Evolutionary conservation across 352 stramenopile species (phyloP).

Genomic region (Salisapilia sapeloensis): DNA sequence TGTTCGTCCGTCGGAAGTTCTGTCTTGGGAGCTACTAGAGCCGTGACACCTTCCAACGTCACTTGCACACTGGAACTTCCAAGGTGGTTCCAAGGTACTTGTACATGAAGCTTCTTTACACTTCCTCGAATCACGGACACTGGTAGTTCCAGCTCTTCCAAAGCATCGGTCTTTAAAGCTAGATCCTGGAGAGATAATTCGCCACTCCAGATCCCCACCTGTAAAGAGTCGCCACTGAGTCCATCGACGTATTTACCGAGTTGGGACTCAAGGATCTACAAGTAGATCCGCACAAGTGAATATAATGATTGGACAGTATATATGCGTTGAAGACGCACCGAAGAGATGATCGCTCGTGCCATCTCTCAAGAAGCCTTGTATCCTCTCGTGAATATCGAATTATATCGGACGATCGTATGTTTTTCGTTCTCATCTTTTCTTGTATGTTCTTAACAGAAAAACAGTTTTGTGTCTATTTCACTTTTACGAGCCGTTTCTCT

Average conservation of each 20-base stretch:
- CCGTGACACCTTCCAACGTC: slow-evolving; percentile 49
- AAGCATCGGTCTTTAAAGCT: slow-evolving; percentile 55
- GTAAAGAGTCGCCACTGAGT: slow-evolving; percentile 57
- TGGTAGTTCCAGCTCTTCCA: slow-evolving; percentile 58
- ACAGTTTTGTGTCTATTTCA: too few relatives aligned
- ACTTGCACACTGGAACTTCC: slow-evolving; percentile 63
- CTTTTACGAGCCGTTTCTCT: too few relatives aligned
- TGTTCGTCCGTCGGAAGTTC: slow-evolving; percentile 25
- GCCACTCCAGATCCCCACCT: slow-evolving; percentile 71
- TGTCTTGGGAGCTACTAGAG: slow-evolving; percentile 47
- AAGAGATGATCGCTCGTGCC: slow-evolving; percentile 56
- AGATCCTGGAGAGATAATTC: slow-evolving; percentile 57
- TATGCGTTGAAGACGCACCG: slow-evolving; percentile 10
- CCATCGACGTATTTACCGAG: slow-evolving; percentile 73
- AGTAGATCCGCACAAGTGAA: not conserved
- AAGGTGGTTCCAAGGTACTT: slow-evolving; percentile 78
- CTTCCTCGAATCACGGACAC: slow-evolving; percentile 38
- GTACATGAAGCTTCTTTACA: slow-evolving; percentile 43
- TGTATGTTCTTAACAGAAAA: too few relatives aligned
- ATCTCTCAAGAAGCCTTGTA: too few relatives aligned
- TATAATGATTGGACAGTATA: not conserved
- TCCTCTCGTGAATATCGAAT: too few relatives aligned
- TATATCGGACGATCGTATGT: too few relatives aligned
- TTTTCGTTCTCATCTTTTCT: too few relatives aligned
- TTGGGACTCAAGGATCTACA: slow-evolving; percentile 59